Conservation (phyloP, 2,329 filamentous ascomycete genomes). For the Nothophoma quercina region DNA sequence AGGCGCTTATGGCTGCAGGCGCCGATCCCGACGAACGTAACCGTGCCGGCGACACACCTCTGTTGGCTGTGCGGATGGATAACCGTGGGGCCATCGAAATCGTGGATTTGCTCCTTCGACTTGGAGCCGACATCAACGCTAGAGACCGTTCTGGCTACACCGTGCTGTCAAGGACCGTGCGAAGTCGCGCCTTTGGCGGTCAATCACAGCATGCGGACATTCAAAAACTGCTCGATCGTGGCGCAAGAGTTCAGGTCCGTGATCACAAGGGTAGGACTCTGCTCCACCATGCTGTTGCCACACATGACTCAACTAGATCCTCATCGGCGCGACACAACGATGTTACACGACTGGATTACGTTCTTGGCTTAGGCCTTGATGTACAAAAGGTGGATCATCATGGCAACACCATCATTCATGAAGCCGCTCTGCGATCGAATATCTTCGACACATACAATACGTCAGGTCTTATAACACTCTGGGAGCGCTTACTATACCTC, state of each 20-base stretch:
- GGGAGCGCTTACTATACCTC: neutral
- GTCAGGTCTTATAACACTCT: neutral
- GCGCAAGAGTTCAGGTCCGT: constrained; percentile 1
- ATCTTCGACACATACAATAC: neutral
- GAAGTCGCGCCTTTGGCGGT: neutral
- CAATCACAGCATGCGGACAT: neutral
- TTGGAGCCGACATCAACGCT: neutral
- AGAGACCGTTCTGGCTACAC: neutral
- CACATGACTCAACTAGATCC: neutral
- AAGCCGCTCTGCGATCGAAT: neutral
- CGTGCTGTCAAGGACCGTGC: neutral
- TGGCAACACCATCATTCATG: neutral
- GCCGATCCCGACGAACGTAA: constrained; percentile 34
- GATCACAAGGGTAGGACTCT: constrained; percentile 7
- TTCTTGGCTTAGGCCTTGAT: neutral
- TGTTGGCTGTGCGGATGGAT: neutral
- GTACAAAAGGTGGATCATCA: neutral
- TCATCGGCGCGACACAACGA: neutral
- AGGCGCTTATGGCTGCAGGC: constrained; percentile 23
- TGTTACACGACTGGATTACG: neutral
- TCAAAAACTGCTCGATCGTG: neutral
- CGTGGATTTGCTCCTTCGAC: neutral
- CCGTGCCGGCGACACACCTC: constrained; percentile 12
- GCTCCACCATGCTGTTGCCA: constrained; percentile 12
- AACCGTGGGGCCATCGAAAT: neutral